Conservation (phyloP, 1,284 basidiomycete species). For the Pascua guehoae region DNA sequence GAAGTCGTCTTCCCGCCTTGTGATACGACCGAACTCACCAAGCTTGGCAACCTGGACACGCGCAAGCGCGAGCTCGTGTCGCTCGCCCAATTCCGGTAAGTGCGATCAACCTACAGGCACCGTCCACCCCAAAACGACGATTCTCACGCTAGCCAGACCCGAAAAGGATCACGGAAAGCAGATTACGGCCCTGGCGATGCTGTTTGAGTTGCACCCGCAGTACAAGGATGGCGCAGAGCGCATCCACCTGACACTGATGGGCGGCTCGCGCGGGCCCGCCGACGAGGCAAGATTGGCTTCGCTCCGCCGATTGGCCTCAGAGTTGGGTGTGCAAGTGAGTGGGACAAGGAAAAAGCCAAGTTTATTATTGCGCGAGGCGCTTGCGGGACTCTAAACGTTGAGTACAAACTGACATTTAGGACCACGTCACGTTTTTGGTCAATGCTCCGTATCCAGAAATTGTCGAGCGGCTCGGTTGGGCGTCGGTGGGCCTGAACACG, state of each 20-base stretch:
- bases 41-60: conserved; percentile 58
- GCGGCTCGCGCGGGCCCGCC: conserved; percentile 71
- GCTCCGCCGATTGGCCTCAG: conserved; percentile 60
- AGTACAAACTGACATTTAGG: conserved; percentile 49
- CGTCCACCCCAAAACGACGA: background rate
- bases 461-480: conserved; percentile 63
- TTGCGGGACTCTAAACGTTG: too few species aligned
- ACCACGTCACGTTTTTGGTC: conserved; percentile 70
- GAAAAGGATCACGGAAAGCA: conserved; percentile 93
- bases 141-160: conserved; percentile 51
- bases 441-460: conserved; percentile 77
- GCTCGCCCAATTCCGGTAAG: conserved; percentile 83
- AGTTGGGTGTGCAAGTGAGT: conserved; percentile 64
- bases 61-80: conserved; percentile 72
- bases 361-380: too few species aligned
- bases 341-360: background rate
- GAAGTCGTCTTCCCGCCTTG: conserved; percentile 85
- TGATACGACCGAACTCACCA: conserved; percentile 70
- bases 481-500: conserved; percentile 85
- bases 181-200: conserved; percentile 62
- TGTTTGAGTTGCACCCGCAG: conserved; percentile 63
- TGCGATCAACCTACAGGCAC: background rate
- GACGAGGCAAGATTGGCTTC: conserved; percentile 69
- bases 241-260: conserved; percentile 58
- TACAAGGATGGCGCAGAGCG: conserved; percentile 32